Evolutionary conservation across 1,284 basidiomycete genomes (phyloP), one percentile per base, ranked within the genome.

Genomic region (Ceratobasidium theobromae): DNA sequence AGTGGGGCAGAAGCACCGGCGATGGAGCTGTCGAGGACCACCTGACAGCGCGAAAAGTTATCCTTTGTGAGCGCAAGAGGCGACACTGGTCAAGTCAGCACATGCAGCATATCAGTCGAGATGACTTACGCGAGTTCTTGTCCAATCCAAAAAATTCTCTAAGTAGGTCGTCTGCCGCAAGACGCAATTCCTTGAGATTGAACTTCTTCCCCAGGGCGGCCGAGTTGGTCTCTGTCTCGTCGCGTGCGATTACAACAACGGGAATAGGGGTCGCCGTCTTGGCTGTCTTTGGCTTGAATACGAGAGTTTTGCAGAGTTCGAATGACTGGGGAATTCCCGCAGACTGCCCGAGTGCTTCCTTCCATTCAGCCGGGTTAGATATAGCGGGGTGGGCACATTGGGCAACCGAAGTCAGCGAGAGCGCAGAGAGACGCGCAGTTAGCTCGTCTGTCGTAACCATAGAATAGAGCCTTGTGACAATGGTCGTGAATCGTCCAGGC

Each of bases 241-340:
- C 93, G 72, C 86, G 82, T 6, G 93, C 91, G 74, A 98, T 84
- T 68, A 96, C 87, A 58, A 98, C 84, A 60, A 97, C 86, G 5
- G 94, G 95, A 65, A 92, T 84, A 0, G 93, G 86, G 27, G 84
- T 86, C 4, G 91, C 93, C 0, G 84, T 84, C 78, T 97, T 97
- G 53, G 94, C 89, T 1, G 93, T 93, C 77, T 93, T 93, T 38
- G 92, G 91, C 74, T 94, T 94, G 84, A 90, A 93, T 62, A 93
- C 88, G 71, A 94, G 84, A 35, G 87, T 90, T 77, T 94, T 93
- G 75, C 88, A 82, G 71, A 90, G 80, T 74, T 89, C 83, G 73
- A 88, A 90, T 4, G 79, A 77, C 55, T 77, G 74, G 1, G 89
- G 87, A 33, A 68, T 65, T 23, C 66, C 67, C 12, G 69, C 58